Conservation (phyloP, 2,329 filamentous ascomycete genomes). For the Bipolaris victoriae region DNA sequence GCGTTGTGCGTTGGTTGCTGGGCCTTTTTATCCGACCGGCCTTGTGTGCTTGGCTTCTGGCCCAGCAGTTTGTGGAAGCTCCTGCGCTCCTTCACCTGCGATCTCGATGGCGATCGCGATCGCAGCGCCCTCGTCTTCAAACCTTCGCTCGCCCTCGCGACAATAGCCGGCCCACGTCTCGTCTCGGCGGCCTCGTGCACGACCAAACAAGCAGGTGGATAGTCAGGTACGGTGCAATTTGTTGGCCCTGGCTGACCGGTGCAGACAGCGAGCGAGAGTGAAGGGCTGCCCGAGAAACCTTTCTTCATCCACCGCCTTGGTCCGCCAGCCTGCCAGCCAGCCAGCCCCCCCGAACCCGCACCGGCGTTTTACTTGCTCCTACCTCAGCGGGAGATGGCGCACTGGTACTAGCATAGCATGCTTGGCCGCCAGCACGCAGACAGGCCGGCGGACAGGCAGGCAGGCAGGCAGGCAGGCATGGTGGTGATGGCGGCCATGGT, state of each 20-base stretch:
- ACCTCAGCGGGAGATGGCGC: not conserved
- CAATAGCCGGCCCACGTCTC: slow-evolving; percentile 9
- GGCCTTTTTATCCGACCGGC: slow-evolving; percentile 3
- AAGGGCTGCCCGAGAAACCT: not conserved
- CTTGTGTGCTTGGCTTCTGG: slow-evolving; percentile 8
- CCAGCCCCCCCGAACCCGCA: not conserved
- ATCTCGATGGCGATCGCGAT: slow-evolving; percentile 5
- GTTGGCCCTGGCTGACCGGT: not conserved
- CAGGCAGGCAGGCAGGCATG: not conserved
- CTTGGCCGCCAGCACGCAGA: not conserved
- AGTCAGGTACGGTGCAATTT: not conserved
- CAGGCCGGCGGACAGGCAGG: not conserved
- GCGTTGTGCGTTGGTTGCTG: not conserved
- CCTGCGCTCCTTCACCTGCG: slow-evolving; percentile 5
- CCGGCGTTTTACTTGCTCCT: not conserved
- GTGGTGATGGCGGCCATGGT: not conserved
- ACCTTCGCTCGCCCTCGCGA: not conserved
- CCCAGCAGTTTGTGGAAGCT: slow-evolving; percentile 8
- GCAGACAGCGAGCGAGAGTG: not conserved
- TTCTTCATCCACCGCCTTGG: not conserved
- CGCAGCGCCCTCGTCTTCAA: not conserved
- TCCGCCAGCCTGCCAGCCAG: not conserved
- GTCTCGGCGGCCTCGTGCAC: not conserved
- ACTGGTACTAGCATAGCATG: not conserved
- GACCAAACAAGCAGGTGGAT: slow-evolving; percentile 7